Conservation (phyloP, 1,284 basidiomycete genomes). For the Trichosporon coremiiforme region DNA sequence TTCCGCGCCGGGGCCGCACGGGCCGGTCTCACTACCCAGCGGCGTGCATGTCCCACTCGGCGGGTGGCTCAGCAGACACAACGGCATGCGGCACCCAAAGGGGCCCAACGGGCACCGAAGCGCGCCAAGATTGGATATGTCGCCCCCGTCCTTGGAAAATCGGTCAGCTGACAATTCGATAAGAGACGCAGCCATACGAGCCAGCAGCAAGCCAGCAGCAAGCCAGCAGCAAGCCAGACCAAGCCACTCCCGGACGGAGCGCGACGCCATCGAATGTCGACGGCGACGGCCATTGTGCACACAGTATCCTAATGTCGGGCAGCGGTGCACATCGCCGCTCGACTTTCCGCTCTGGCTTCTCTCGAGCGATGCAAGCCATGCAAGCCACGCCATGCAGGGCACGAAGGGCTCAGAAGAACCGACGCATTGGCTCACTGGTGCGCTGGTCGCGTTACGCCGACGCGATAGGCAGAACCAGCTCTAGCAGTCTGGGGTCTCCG, state of each 20-base stretch:
- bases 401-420: too few species aligned
- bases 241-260: neutral
- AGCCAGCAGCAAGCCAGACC: neutral
- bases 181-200: neutral
- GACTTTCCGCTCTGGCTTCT: neutral
- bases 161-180: slow-evolving; percentile 10
- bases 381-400: neutral
- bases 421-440: neutral
- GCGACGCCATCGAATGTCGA: neutral
- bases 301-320: neutral
- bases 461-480: neutral
- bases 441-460: neutral
- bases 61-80: neutral
- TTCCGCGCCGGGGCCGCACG: slow-evolving; percentile 17
- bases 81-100: neutral
- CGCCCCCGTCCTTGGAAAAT: slow-evolving; percentile 5
- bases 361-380: neutral
- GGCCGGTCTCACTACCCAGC: slow-evolving; percentile 1
- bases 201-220: neutral
- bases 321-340: neutral
- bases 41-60: neutral
- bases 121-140: slow-evolving; percentile 1
- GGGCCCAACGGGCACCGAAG: neutral
- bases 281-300: neutral
- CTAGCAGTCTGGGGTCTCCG: neutral